These are phyloP conservation scores for Myxozyma neotropica DNA, from an alignment of 805 yeast species.

Conservation along the genomic window DNA sequence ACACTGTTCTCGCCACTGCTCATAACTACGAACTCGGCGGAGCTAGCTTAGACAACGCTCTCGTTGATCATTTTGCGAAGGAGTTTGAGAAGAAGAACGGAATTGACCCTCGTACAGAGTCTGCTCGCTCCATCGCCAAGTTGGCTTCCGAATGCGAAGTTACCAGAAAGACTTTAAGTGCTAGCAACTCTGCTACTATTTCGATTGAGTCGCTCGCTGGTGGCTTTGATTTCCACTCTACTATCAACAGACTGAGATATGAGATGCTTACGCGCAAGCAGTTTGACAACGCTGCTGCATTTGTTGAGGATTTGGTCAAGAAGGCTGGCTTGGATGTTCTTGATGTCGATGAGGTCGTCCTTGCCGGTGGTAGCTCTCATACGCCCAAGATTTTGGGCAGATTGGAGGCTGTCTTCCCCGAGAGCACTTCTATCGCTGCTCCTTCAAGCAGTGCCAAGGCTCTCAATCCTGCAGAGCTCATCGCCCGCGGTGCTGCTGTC, in stretches of 20 bases:
- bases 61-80: slow-evolving; percentile 82
- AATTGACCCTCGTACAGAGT: slow-evolving; percentile 73
- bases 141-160: slow-evolving; percentile 77
- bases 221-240: slow-evolving; percentile 90
- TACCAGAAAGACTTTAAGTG: slow-evolving; percentile 88
- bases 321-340: slow-evolving; percentile 84
- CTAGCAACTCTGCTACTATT: slow-evolving; percentile 83
- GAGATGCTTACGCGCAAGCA: slow-evolving; percentile 84
- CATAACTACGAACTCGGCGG: slow-evolving; percentile 89
- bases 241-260: slow-evolving; percentile 90
- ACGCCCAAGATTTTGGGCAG: slow-evolving; percentile 86
- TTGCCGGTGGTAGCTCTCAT: slow-evolving; percentile 92
- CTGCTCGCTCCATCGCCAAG: slow-evolving; percentile 83
- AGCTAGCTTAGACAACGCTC: slow-evolving; percentile 74
- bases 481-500: slow-evolving; percentile 93
- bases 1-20: slow-evolving; percentile 82
- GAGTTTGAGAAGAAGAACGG: slow-evolving; percentile 90
- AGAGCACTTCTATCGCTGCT: slow-evolving; percentile 69
- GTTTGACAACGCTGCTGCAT: slow-evolving; percentile 71
- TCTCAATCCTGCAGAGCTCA: slow-evolving; percentile 82
- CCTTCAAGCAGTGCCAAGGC: slow-evolving; percentile 78
- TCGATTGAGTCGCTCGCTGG: slow-evolving; percentile 94
- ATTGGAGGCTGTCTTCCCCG: slow-evolving; percentile 77
- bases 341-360: slow-evolving; percentile 86
- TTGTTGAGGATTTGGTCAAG: slow-evolving; percentile 70